phyloP scores from a whole-genome alignment of 441 rosid genomes.

The Syzygium malaccense region DNA sequence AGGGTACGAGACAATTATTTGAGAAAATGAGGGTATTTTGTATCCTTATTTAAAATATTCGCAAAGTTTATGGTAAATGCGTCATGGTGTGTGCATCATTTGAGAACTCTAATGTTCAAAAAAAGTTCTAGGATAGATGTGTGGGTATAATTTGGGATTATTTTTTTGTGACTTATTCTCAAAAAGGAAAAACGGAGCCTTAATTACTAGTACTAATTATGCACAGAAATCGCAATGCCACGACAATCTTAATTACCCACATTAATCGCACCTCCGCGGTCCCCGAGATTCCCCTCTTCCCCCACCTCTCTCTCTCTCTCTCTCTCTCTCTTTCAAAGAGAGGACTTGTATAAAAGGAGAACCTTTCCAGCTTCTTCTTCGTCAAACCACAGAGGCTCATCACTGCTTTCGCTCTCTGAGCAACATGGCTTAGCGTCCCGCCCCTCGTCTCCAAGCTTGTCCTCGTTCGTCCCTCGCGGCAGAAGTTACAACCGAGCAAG shows the following conservation, averaged over 20 bases:
- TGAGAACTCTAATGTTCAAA: too few species aligned
- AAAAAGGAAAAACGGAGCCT: too few species aligned
- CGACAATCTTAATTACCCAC: background rate
- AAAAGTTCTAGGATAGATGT: too few species aligned
- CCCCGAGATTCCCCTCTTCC: background rate
- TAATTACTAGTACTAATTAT: background rate
- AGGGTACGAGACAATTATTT: too few species aligned
- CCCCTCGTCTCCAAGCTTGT: background rate
- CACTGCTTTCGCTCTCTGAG: background rate
- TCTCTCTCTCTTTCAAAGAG: background rate
- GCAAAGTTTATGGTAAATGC: too few species aligned
- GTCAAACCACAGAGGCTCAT: background rate
- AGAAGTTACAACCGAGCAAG: background rate
- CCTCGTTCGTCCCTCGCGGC: background rate
- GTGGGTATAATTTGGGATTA: too few species aligned
- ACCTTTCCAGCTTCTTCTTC: background rate
- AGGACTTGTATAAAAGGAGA: background rate
- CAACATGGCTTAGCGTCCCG: background rate
- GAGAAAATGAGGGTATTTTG: too few species aligned
- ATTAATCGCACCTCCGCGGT: background rate
- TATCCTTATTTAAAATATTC: too few species aligned
- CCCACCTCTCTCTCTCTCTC: background rate
- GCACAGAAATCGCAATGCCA: background rate
- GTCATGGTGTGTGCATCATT: too few species aligned
- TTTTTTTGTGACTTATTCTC: too few species aligned